phyloP scores from a whole-genome alignment of 2,329 filamentous ascomycete species.

The Verticillium longisporum region DNA sequence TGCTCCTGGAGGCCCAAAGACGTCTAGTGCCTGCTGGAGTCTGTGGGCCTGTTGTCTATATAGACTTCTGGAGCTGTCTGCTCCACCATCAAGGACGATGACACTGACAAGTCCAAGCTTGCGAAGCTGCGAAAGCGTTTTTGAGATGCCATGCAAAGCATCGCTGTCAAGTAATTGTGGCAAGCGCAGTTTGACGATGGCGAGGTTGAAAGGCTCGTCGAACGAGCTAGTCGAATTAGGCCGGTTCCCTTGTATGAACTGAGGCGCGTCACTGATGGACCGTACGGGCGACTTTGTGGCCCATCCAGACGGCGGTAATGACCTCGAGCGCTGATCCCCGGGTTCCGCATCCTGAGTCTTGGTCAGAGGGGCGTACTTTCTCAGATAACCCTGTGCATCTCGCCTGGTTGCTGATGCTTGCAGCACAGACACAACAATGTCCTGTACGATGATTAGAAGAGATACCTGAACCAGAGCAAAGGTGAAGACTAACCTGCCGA shows the following conservation, averaged over 20 bases:
- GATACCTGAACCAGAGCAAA: not conserved
- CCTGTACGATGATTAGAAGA: slow-evolving; percentile 38
- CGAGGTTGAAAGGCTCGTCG: slow-evolving; percentile 50
- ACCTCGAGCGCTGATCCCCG: slow-evolving; percentile 5
- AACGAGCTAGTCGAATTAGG: slow-evolving; percentile 14
- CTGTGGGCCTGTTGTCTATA: slow-evolving; percentile 62
- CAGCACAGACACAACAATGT: slow-evolving; percentile 80
- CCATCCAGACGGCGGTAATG: not conserved
- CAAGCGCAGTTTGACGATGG: slow-evolving; percentile 75
- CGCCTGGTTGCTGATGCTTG: slow-evolving; percentile 86
- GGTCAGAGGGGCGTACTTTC: slow-evolving; percentile 57
- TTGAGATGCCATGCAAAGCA: slow-evolving; percentile 67
- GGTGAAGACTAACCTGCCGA: slow-evolving; percentile 15
- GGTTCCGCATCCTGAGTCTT: not conserved
- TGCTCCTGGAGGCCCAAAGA: slow-evolving; percentile 59
- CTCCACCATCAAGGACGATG: slow-evolving; percentile 70
- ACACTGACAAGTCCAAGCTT: slow-evolving; percentile 76
- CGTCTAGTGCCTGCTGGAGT: slow-evolving; percentile 68
- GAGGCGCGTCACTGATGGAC: slow-evolving; percentile 21
- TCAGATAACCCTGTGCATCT: slow-evolving; percentile 85
- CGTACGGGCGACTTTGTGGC: slow-evolving; percentile 16
- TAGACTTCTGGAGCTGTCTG: slow-evolving; percentile 28
- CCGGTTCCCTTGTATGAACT: slow-evolving; percentile 27
- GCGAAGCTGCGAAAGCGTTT: slow-evolving; percentile 76
- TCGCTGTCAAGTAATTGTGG: slow-evolving; percentile 64